Conservation (phyloP, 768 basidiomycete genomes). For the Pleurotus eryngii region DNA sequence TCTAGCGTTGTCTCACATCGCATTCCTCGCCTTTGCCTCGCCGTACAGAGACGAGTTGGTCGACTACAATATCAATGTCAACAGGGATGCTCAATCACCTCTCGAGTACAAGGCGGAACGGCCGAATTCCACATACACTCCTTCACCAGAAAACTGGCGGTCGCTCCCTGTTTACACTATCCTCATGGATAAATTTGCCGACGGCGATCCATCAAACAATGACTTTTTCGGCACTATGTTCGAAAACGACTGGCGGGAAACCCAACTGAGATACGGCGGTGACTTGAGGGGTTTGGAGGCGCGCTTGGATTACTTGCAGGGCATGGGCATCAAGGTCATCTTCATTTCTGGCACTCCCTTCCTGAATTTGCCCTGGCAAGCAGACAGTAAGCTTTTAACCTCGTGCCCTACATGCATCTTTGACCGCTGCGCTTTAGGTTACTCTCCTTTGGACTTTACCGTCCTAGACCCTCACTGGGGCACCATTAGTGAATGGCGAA, state of each 20-base stretch:
- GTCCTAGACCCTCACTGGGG: conserved; percentile 94
- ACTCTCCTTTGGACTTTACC: conserved; percentile 89
- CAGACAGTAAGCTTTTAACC: conserved; percentile 69
- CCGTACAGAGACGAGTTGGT: conserved; percentile 66
- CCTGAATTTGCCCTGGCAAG: conserved; percentile 96
- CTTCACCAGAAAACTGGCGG: conserved; percentile 86
- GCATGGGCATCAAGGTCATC: conserved; percentile 82
- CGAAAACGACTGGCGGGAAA: conserved; percentile 86
- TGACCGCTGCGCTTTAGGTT: conserved; percentile 61
- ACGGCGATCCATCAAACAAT: conserved; percentile 90
- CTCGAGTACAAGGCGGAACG: conserved; percentile 64
- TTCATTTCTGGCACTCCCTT: conserved; percentile 94
- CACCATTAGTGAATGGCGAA: conserved; percentile 73
- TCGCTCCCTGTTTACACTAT: conserved; percentile 75
- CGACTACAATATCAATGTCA: conserved; percentile 77
- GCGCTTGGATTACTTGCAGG: conserved; percentile 82
- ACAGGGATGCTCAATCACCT: conserved; percentile 64
- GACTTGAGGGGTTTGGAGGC: conserved; percentile 77
- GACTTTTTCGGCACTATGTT: conserved; percentile 79
- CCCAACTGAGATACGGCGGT: conserved; percentile 85
- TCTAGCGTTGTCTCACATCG: conserved; percentile 33
- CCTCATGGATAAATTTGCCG: conserved; percentile 91
- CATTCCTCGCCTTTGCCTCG: conserved; percentile 44
- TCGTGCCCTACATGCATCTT: conserved; percentile 2
- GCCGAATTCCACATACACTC: conserved; percentile 63